Conservation (phyloP, 805 yeast species). For the Candida palmyrensis region DNA sequence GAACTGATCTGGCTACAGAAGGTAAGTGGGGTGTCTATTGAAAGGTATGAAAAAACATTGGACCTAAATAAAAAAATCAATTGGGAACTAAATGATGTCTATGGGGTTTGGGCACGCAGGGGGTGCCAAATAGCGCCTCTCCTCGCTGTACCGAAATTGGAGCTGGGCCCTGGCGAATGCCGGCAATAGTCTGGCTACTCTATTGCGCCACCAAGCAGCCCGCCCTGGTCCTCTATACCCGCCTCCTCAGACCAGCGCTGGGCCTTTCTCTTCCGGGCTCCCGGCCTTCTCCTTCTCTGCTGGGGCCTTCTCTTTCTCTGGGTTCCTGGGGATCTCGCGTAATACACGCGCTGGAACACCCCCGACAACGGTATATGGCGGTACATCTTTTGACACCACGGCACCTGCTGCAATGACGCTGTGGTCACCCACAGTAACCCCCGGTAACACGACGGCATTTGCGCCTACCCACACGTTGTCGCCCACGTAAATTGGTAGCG, state of each 20-base stretch:
- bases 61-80: too few relatives aligned
- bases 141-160: too few relatives aligned
- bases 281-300: conserved; percentile 7
- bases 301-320: conserved; percentile 4
- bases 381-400: conserved; percentile 55
- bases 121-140: too few relatives aligned
- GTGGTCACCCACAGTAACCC: conserved; percentile 60
- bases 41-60: too few relatives aligned
- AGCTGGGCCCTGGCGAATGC: too few relatives aligned
- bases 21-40: too few relatives aligned
- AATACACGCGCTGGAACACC: conserved; percentile 59
- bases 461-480: conserved; percentile 68
- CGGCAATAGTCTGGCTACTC: too few relatives aligned
- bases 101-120: too few relatives aligned
- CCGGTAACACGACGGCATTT: conserved; percentile 51
- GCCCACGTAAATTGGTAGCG: conserved; percentile 54
- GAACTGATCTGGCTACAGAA: too few relatives aligned
- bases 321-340: conserved; percentile 18
- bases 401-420: conserved; percentile 65
- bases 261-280: neutral
- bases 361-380: conserved; percentile 50
- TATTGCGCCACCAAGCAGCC: too few relatives aligned
- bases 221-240: too few relatives aligned
- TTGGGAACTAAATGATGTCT: too few relatives aligned
- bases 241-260: neutral